Evolutionary conservation across 768 basidiomycete genomes (phyloP).

Genomic region (Termitomyces bulborhizus): DNA sequence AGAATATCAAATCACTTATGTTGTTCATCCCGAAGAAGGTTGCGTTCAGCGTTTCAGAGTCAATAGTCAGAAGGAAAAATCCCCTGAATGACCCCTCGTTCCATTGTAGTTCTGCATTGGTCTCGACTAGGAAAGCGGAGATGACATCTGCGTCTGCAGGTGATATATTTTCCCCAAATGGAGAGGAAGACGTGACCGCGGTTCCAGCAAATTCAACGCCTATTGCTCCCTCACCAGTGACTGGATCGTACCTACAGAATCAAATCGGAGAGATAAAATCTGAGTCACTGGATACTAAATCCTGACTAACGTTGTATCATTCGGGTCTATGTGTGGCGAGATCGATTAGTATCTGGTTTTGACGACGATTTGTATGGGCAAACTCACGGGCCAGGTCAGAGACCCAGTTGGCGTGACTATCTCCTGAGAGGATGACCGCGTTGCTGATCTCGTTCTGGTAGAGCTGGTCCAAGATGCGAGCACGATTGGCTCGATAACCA

Average conservation of each 20-base stretch:
- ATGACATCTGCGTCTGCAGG: not conserved
- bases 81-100: not conserved
- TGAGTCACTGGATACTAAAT: not conserved
- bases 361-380: not conserved
- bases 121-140: not conserved
- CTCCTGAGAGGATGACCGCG: conserved; percentile 53
- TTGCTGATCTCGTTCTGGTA: conserved; percentile 45
- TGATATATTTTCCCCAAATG: not conserved
- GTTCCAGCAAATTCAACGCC: not conserved
- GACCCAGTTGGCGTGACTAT: conserved; percentile 59
- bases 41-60: not conserved
- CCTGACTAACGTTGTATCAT: not conserved
- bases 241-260: not conserved
- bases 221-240: not conserved
- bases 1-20: not conserved
- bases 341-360: not conserved
- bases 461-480: conserved; percentile 46
- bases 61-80: not conserved
- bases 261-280: not conserved
- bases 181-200: not conserved
- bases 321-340: not conserved
- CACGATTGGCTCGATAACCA: conserved; percentile 51
- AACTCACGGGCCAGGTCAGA: conserved; percentile 48
- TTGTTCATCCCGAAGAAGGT: not conserved
- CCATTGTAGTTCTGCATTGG: not conserved